Evolutionary conservation across 163 green algal genomes (phyloP).

Genomic region (Botryococcus braunii): DNA sequence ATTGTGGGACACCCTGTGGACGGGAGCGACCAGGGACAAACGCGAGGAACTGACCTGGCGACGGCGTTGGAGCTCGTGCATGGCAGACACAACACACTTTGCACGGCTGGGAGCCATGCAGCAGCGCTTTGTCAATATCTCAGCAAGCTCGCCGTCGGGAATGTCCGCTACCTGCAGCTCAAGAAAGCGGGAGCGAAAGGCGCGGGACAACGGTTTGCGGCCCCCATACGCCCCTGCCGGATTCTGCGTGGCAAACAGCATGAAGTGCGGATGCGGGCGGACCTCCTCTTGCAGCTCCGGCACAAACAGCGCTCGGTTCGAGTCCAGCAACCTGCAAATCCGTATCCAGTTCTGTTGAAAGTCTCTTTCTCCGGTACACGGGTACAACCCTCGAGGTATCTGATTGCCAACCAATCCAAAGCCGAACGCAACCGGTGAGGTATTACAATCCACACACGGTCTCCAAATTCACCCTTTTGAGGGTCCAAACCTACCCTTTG

Average conservation of each 20-base stretch:
- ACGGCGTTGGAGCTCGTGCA: conserved; percentile 82
- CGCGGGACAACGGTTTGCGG: conserved; percentile 47
- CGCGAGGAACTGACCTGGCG: too few relatives aligned
- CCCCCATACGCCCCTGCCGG: conserved; percentile 78
- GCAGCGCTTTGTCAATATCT: conserved; percentile 81
- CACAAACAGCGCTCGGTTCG: conserved; percentile 96
- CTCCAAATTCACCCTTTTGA: too few relatives aligned
- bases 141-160: conserved; percentile 78
- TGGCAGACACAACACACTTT: conserved; percentile 76
- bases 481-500: too few relatives aligned
- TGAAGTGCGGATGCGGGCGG: conserved; percentile 91
- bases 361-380: neutral
- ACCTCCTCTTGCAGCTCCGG: conserved; percentile 91
- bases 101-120: conserved; percentile 75
- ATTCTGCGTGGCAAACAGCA: conserved; percentile 99
- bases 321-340: conserved; percentile 86
- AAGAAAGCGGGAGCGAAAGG: conserved; percentile 86
- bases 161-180: conserved; percentile 97
- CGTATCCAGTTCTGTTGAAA: too few relatives aligned
- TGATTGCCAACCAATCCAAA: too few relatives aligned
- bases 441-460: too few relatives aligned
- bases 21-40: too few relatives aligned
- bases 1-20: too few relatives aligned
- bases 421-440: too few relatives aligned
- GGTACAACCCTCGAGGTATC: too few relatives aligned